These are phyloP conservation scores for Penicillium manginii DNA, from an alignment of 495 filamentous ascomycete species.

Conservation along the genomic window DNA sequence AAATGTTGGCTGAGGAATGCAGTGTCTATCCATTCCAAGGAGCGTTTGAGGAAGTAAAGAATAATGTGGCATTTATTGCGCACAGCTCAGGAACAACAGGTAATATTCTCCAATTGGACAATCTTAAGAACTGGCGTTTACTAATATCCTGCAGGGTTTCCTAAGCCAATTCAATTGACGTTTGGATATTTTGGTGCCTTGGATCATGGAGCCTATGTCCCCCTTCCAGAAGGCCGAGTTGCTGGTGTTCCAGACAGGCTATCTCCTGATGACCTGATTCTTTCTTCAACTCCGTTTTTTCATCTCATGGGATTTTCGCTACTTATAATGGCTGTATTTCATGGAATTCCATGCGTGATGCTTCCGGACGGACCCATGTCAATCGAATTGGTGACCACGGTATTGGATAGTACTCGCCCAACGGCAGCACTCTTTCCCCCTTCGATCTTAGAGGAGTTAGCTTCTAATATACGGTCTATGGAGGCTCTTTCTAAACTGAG, in stretches of 20 bases:
- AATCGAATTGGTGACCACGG: constrained; percentile 9
- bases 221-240: neutral
- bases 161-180: constrained; percentile 12
- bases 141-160: too few species aligned
- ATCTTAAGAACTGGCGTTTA: too few species aligned
- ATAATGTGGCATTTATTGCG: constrained; percentile 41
- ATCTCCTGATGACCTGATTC: neutral
- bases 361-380: constrained; percentile 20
- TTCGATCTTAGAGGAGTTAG: constrained; percentile 24
- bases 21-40: constrained; percentile 28
- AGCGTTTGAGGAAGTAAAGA: constrained; percentile 32
- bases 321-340: constrained; percentile 16
- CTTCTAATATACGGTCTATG: constrained; percentile 5
- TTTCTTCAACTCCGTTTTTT: constrained; percentile 23
- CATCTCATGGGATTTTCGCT: constrained; percentile 22
- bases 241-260: neutral
- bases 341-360: constrained; percentile 17
- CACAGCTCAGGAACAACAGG: constrained; percentile 63
- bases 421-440: constrained; percentile 16
- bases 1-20: neutral
- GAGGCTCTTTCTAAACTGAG: constrained; percentile 11
- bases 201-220: neutral
- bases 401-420: neutral
- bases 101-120: neutral
- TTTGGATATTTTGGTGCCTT: constrained; percentile 8